Base-by-base conservation (phyloP, 495 filamentous ascomycete species). In the Jackrogersella minutella region DNA sequence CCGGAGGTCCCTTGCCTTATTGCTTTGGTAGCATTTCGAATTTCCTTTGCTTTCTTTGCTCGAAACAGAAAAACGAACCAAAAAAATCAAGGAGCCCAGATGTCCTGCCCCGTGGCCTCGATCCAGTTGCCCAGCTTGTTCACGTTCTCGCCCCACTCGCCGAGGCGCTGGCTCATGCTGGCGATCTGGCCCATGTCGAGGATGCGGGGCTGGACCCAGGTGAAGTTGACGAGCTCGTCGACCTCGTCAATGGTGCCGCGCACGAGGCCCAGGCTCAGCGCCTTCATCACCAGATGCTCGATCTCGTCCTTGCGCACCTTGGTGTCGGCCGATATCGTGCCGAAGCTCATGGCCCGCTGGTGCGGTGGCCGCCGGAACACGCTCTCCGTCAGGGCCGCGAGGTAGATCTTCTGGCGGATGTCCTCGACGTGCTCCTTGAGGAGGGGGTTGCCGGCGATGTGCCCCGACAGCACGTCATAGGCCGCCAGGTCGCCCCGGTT, bases 171-270 rank as follows among this genome's bases (percentile, higher is more conserved):
- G 69, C 91, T 87, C 95, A 99, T 98, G 66, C 88, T 92, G 73
- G 93, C 93, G 68, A 99, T 96, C 84, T 98, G 96, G 75, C 86
- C 88, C 86, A 93, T 91, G 79, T 98, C 95, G 69, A 99, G 77
- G 47, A 97, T 91, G 84, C 97, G 97, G 10, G 95, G 96, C 83
- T 99, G 95, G 37, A 99, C 95, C 95, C 95, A 99, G 74, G 92
- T 92, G 80, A 99, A 97, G 74, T 93, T 85, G 22, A 95, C 95
- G 51, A 98, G 85, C 80, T 93, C 87, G 49, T 90, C 93, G 24
- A 98, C 95, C 81, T 99, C 93, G 78, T 99, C 95, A 65, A 99
- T 99, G 39, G 89, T 94, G 2, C 95, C 95, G 69, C 88, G 85
- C 64, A 99, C 82, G 69, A 99, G 82, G 0, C 93, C 96, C 70